A percentile compares a stretch with the other conserved stretches of the same genome.
These are phyloP conservation scores for Coemansia umbellata DNA, from an alignment of 192 early-diverging fungal genomes.

Conservation along the genomic window DNA sequence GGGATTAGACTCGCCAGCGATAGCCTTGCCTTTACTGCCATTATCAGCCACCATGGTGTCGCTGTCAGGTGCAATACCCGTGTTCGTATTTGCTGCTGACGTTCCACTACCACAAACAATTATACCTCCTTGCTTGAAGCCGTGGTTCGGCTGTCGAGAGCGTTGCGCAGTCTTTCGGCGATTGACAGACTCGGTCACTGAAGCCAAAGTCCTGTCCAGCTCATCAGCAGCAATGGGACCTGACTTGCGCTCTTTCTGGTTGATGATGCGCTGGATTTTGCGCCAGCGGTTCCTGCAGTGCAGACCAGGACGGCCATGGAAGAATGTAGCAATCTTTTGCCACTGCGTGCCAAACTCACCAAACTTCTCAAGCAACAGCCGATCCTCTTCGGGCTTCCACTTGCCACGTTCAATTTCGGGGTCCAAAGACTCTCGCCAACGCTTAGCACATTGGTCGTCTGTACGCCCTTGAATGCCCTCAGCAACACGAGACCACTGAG, in stretches of 20 bases:
- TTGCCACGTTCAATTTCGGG: constrained; percentile 70
- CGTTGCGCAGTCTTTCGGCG: constrained; percentile 45
- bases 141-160: constrained; percentile 16
- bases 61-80: too few species aligned
- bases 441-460: constrained; percentile 86
- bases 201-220: constrained; percentile 21
- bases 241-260: constrained; percentile 42
- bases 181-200: constrained; percentile 49
- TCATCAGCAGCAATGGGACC: constrained; percentile 22
- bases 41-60: too few species aligned
- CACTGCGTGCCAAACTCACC: constrained; percentile 69
- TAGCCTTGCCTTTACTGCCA: too few species aligned
- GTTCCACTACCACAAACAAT: too few species aligned
- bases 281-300: constrained; percentile 81
- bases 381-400: constrained; percentile 69
- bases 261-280: constrained; percentile 61
- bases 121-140: not conserved
- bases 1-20: too few species aligned
- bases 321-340: constrained; percentile 72
- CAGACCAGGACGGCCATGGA: constrained; percentile 69
- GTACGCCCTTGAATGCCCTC: constrained; percentile 73
- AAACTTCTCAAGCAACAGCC: constrained; percentile 57
- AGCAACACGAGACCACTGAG: constrained; percentile 81
- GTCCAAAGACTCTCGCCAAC: constrained; percentile 85
- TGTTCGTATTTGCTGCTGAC: too few species aligned